Conservation (phyloP, 2,329 filamentous ascomycete species). For the Pseudocercospora eumusae region DNA sequence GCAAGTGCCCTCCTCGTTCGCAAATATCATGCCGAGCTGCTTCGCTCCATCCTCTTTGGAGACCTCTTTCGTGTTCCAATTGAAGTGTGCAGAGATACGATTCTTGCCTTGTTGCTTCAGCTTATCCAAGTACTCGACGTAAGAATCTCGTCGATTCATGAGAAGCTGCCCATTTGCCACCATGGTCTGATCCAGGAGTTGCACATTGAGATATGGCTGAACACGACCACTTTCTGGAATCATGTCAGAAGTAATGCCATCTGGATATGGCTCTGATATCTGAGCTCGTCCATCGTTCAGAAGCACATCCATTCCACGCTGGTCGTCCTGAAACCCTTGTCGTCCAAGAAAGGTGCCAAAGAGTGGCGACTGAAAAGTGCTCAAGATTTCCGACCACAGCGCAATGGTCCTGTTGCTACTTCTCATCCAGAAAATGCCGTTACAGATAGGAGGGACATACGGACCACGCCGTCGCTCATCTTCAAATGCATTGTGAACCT, state of each 20-base stretch:
- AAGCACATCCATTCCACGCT: conserved; percentile 24
- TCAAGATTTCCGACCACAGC: conserved; percentile 21
- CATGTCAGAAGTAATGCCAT: conserved; percentile 12
- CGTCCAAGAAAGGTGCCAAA: conserved; percentile 8
- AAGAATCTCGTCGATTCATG: conserved; percentile 12
- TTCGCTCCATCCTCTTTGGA: conserved; percentile 19
- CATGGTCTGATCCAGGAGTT: conserved; percentile 21
- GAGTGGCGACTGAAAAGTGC: conserved; percentile 7
- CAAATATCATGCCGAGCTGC: conserved; percentile 12
- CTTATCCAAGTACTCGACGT: conserved; percentile 4
- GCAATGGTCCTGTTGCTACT: conserved; percentile 14
- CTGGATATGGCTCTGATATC: conserved; percentile 16
- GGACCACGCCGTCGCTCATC: conserved; percentile 21
- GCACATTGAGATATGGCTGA: conserved; percentile 10
- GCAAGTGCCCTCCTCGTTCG: conserved; percentile 9
- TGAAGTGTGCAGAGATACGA: conserved; percentile 18
- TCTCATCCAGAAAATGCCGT: conserved; percentile 29
- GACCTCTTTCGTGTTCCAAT: conserved; percentile 16
- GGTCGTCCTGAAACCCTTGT: conserved; percentile 19
- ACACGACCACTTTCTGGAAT: conserved; percentile 12
- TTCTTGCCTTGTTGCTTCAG: conserved; percentile 8
- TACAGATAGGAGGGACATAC: conserved; percentile 25
- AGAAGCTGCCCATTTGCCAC: conserved; percentile 24
- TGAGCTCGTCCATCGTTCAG: conserved; percentile 21
- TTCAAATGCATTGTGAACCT: conserved; percentile 21